These are phyloP conservation scores for Ophiostoma angusticollis DNA, from an alignment of 2,329 filamentous ascomycete genomes.

Conservation along the genomic window DNA sequence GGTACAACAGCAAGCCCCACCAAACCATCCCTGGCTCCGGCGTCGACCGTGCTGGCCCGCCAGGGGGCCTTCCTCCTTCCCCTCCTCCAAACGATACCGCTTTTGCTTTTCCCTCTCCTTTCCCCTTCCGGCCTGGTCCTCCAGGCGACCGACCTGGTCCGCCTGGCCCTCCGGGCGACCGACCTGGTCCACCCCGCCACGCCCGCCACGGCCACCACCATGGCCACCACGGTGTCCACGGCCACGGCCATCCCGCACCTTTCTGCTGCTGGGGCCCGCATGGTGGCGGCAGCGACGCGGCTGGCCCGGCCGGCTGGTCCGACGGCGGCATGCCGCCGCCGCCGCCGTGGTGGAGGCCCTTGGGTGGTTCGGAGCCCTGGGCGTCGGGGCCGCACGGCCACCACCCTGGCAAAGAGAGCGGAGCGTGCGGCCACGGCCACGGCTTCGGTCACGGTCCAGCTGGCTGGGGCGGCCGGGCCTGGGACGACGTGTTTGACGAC, in stretches of 20 bases:
- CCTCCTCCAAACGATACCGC: too few relatives aligned
- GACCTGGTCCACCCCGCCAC: neutral
- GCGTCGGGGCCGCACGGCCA: too few relatives aligned
- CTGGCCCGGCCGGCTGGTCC: neutral
- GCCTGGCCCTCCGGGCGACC: neutral
- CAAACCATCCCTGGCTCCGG: conserved; percentile 16
- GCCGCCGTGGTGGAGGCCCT: too few relatives aligned
- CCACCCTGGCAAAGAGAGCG: neutral
- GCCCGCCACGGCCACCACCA: neutral
- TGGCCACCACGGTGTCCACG: neutral
- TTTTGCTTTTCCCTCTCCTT: too few relatives aligned
- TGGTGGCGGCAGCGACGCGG: neutral
- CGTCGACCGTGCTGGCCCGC: conserved; percentile 23
- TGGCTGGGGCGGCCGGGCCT: neutral
- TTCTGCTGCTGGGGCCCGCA: neutral
- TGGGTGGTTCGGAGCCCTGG: neutral
- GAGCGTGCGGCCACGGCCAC: neutral
- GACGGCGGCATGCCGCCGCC: neutral
- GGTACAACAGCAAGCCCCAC: neutral
- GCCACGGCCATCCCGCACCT: neutral
- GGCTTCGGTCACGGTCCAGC: neutral
- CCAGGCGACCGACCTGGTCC: conserved; percentile 10
- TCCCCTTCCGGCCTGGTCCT: conserved; percentile 10
- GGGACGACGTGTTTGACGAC: conserved; percentile 5
- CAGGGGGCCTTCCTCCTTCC: too few relatives aligned